Percentiles rank a stretch among this genome's conserved stretches.
Conservation (phyloP, 441 rosid genomes). For the Viola pubescens region DNA sequence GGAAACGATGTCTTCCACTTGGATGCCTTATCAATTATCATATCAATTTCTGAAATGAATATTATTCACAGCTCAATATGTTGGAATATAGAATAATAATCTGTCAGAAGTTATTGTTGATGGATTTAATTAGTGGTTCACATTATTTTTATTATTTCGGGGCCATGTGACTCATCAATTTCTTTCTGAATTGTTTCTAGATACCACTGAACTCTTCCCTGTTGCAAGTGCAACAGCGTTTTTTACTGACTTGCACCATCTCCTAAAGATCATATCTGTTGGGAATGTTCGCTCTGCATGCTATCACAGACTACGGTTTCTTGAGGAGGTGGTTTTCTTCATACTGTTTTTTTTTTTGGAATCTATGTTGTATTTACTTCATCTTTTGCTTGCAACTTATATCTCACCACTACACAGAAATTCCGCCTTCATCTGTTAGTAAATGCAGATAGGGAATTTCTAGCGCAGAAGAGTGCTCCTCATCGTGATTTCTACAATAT, state of each 20-base stretch:
- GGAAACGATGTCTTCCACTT: background rate
- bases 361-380: background rate
- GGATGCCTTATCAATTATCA: background rate
- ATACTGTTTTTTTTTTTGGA: slow-evolving; percentile 1
- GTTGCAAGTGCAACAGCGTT: slow-evolving; percentile 56
- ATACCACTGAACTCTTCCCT: slow-evolving; percentile 46
- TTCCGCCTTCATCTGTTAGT: slow-evolving; percentile 63
- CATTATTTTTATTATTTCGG: too few species aligned
- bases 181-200: slow-evolving; percentile 27
- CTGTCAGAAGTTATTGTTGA: too few species aligned
- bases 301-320: slow-evolving; percentile 55
- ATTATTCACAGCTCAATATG: background rate
- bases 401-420: slow-evolving; percentile 37
- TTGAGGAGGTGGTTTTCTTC: slow-evolving; percentile 41
- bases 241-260: slow-evolving; percentile 60
- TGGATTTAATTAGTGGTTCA: too few species aligned
- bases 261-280: slow-evolving; percentile 47
- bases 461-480: slow-evolving; percentile 68
- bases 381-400: slow-evolving; percentile 17
- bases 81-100: too few species aligned
- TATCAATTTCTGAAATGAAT: background rate
- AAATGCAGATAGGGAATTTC: slow-evolving; percentile 59
- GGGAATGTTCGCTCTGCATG: slow-evolving; percentile 70
- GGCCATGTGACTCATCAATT: slow-evolving; percentile 1
- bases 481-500: slow-evolving; percentile 75